Evolutionary conservation across 2,329 filamentous ascomycete species (phyloP).

Genomic region (Ascochyta koolunga): DNA sequence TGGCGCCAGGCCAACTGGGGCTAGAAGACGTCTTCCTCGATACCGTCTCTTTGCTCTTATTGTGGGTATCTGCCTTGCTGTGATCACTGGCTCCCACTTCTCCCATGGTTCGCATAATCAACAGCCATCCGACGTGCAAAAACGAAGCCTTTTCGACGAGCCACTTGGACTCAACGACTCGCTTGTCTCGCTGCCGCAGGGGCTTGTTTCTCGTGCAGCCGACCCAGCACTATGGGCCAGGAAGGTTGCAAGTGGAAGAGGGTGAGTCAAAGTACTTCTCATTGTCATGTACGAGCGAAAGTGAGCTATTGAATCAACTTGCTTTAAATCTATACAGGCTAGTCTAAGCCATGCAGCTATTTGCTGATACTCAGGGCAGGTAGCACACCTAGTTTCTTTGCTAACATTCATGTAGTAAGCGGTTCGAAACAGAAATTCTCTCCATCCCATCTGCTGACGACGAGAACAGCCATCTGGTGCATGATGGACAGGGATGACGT

Average conservation of each 20-base stretch:
- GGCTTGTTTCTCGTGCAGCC: slow-evolving; percentile 2
- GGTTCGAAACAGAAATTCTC: slow-evolving; percentile 5
- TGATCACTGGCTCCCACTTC: slow-evolving; percentile 9
- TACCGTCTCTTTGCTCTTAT: slow-evolving; percentile 13
- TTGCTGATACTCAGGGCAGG: slow-evolving; percentile 1
- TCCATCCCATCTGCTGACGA: slow-evolving; percentile 8
- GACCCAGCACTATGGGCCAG: slow-evolving; percentile 4
- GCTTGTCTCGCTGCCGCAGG: slow-evolving; percentile 8
- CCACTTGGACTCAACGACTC: slow-evolving; percentile 8
- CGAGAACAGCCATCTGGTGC: slow-evolving; percentile 6
- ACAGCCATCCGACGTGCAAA: slow-evolving; percentile 3
- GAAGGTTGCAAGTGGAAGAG: slow-evolving; percentile 9
- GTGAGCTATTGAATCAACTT: slow-evolving; percentile 8
- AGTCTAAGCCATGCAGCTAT: slow-evolving; percentile 10
- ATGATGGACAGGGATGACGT: slow-evolving; percentile 7
- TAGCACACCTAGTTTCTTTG: slow-evolving; percentile 4
- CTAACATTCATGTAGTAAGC: slow-evolving; percentile 10
- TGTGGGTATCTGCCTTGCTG: slow-evolving; percentile 11
- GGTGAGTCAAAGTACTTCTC: slow-evolving; percentile 12
- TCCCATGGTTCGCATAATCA: slow-evolving; percentile 4
- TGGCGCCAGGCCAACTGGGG: slow-evolving; percentile 3
- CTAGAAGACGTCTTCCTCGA: slow-evolving; percentile 10
- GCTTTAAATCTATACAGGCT: slow-evolving; percentile 8
- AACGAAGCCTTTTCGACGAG: slow-evolving; percentile 4
- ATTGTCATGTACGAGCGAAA: slow-evolving; percentile 5